Percentiles rank a stretch among this genome's conserved stretches.
Evolutionary conservation across 1,284 basidiomycete genomes (phyloP).

Genomic region (Trametes sp.): DNA sequence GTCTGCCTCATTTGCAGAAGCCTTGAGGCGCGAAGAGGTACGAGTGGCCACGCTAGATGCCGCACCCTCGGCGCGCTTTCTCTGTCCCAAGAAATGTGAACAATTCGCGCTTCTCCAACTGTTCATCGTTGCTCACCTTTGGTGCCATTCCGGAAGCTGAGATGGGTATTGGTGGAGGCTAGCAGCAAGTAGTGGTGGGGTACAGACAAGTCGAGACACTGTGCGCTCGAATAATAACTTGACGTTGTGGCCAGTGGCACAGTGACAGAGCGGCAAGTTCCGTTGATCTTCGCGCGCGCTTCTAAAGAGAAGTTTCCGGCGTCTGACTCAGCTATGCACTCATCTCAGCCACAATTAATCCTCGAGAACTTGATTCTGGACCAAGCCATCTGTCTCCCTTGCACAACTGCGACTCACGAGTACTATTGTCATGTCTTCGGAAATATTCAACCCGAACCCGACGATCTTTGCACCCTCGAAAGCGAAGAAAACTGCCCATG

Average conservation of each 20-base stretch:
- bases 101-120: neutral
- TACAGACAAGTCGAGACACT: constrained; percentile 2
- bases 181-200: neutral
- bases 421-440: constrained; percentile 40
- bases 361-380: too few relatives aligned
- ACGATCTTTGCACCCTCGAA: constrained; percentile 43
- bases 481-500: constrained; percentile 28
- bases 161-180: neutral
- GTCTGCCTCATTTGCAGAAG: constrained; percentile 11
- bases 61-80: constrained; percentile 50
- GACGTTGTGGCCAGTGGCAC: constrained; percentile 18
- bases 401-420: neutral
- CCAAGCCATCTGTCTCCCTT: too few relatives aligned
- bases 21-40: constrained; percentile 50
- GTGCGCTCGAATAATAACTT: constrained; percentile 3
- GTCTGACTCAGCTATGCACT: constrained; percentile 7
- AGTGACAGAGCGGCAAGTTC: constrained; percentile 24
- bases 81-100: constrained; percentile 37
- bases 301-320: neutral
- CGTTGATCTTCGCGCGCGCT: constrained; percentile 15
- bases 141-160: constrained; percentile 17
- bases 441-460: constrained; percentile 49
- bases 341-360: neutral
- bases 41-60: constrained; percentile 51
- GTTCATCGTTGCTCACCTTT: constrained; percentile 24